phyloP scores from a whole-genome alignment of 495 filamentous ascomycete genomes.

The Podospora pseudocomata region DNA sequence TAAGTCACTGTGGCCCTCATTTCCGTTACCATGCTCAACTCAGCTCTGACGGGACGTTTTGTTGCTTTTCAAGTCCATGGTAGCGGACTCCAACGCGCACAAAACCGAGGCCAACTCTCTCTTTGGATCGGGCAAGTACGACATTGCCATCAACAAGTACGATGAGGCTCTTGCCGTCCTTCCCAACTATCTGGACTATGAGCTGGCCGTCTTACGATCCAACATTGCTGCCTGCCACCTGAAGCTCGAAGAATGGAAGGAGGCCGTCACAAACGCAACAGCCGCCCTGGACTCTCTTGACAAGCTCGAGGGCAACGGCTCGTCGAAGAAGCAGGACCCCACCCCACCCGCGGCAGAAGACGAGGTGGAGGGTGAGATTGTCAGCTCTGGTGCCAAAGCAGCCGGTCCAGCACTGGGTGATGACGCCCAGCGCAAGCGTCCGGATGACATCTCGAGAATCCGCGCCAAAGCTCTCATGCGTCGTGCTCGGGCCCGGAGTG shows the following conservation, averaged over 20 bases:
- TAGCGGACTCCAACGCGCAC: conserved; percentile 67
- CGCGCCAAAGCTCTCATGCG: conserved; percentile 81
- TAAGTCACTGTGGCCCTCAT: conserved; percentile 18
- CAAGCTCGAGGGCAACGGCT: conserved; percentile 42
- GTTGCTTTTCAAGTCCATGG: conserved; percentile 49
- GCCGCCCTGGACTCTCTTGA: conserved; percentile 69
- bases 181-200: conserved; percentile 85
- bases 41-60: conserved; percentile 14
- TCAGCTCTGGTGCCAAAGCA: conserved; percentile 50
- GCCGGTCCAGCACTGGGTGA: conserved; percentile 45
- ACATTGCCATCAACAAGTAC: conserved; percentile 85
- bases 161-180: conserved; percentile 76
- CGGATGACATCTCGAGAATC: conserved; percentile 68
- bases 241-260: conserved; percentile 83
- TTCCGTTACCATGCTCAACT: conserved; percentile 1
- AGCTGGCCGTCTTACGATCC: conserved; percentile 78
- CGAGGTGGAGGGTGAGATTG: conserved; percentile 56
- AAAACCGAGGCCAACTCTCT: conserved; percentile 76
- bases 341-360: conserved; percentile 45
- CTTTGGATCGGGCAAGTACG: conserved; percentile 68
- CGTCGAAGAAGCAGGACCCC: conserved; percentile 19
- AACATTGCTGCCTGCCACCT: conserved; percentile 91
- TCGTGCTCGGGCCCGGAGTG: conserved; percentile 69
- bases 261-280: conserved; percentile 69
- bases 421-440: conserved; percentile 35